Base-by-base conservation (phyloP, 2,329 filamentous ascomycete species). In the Cryphonectria carpinicola region DNA sequence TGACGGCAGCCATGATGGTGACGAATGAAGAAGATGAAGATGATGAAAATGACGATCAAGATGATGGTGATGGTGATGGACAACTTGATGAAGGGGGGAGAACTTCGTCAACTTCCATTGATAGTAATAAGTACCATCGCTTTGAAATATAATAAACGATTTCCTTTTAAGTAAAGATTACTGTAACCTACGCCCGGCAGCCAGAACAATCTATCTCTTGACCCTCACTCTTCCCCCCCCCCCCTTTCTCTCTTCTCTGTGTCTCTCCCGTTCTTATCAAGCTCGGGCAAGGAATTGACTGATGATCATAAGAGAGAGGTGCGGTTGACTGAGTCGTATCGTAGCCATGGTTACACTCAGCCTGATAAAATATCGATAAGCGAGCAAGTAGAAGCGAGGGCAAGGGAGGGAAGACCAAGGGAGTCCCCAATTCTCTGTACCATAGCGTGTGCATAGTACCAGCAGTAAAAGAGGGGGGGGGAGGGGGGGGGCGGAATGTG, bases 1-100 rank as follows among this genome's bases (percentile, higher is more conserved):
- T 19, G 32, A 28, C 54, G 3, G 52, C 37, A 19, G 35, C 46
- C 69, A 71, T 72, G 32, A 19, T 19, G 43, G 25, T 32, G 25
- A 60, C 5, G 46, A 22, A 49, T 17, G 17, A 49, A 10, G 46
- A 3, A 8, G 46, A 46, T 19, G 7, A 49, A 3, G 46, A 49
- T 49, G 43, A 49, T 22, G 46, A 8, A 49, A 7, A 10, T 7
- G 19, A 22, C 7, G 43, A 46, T 49, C 19, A 7, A 49, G 6
- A 10, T 7, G 19, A 22, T 22, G 46, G n/a, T 22, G 46, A 49
- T n/a, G 22, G n/a, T 10, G 19, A 11, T n/a, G 46, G 46, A n/a
- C 46, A 22, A n/a, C 46, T 49, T n/a, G 43, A 46, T 7, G 43
- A 46, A 46, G 43, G 43, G 17, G 19, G 6, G 1, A 2, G 2